A percentile compares a stretch with the other conserved stretches of the same genome.
These are phyloP conservation scores for Chrysanthemum lavandulifolium DNA, from an alignment of 129 eudicot species.

Conservation along the genomic window DNA sequence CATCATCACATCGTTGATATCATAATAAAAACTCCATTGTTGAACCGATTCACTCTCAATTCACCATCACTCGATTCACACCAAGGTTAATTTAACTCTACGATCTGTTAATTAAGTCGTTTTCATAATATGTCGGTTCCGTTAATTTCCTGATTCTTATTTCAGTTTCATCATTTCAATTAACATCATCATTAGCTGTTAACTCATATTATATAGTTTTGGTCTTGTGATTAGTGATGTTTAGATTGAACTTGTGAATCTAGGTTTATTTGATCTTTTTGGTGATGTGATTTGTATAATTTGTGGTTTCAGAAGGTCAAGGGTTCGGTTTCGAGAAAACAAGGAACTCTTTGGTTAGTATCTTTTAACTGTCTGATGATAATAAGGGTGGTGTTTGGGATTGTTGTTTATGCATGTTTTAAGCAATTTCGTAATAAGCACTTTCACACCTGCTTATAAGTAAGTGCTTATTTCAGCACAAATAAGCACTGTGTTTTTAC, in stretches of 20 bases:
- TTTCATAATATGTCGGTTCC: constrained; percentile 8
- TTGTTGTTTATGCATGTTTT: too few relatives aligned
- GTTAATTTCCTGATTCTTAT: constrained; percentile 21
- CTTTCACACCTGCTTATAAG: too few relatives aligned
- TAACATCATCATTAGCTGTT: background rate
- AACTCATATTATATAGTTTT: background rate
- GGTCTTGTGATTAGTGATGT: constrained; percentile 1
- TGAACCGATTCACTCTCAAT: constrained; percentile 9
- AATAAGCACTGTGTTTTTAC: too few relatives aligned
- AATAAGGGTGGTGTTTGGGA: too few relatives aligned
- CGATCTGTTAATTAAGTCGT: constrained; percentile 14
- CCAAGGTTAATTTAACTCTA: constrained; percentile 23
- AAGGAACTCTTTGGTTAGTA: background rate
- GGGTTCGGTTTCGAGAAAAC: constrained; percentile 1
- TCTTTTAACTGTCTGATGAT: background rate
- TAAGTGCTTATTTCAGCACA: too few relatives aligned
- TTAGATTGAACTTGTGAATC: constrained; percentile 20
- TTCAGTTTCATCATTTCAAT: constrained; percentile 9
- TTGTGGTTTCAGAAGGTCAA: constrained; percentile 24
- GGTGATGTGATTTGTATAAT: background rate
- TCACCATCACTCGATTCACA: constrained; percentile 11
- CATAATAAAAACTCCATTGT: too few relatives aligned
- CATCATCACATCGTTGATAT: too few relatives aligned
- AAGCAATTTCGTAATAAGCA: too few relatives aligned
- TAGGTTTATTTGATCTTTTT: constrained; percentile 2